Evolutionary conservation across 2,329 filamentous ascomycete species (phyloP), one percentile per base, ranked within the genome.

Genomic region (Fusarium falciforme): DNA sequence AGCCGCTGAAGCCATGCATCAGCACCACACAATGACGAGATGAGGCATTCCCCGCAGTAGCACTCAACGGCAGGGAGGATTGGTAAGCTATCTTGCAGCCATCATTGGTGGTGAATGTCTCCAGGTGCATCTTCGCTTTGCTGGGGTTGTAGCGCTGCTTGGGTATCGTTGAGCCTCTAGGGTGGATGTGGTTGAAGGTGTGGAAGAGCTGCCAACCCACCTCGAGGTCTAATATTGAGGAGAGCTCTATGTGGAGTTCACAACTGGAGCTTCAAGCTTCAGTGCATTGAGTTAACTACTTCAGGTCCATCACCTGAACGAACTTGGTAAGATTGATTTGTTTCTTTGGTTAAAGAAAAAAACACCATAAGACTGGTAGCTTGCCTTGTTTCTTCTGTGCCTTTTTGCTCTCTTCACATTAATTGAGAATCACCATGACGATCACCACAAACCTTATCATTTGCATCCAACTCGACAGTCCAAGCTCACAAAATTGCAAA

Each of bases 1-100:
- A 79, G 31, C 77, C 77, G 36, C 77, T 79, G 74, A 79, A 79
- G 33, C 77, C 77, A 54, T 79, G 77, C 76, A 79, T 79, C 54
- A 79, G 75, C 44, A 79, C 27, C 25, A 78, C 68, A 49, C 77
- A 79, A 61, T 64, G 74, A 44, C 33, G 36, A 36, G 61, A 36
- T 63, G 61, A 33, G 58, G 35, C 17, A 40, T 31, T 58, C 59
- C 29, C 58, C 57, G 49, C 25, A 42, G 52, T 20, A 67, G 59
- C 63, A 29, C 61, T 55, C 25, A 79, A 58, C 22, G 70, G 74
- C 9, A 77, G 22, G 10, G 77, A 79, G 11, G 77, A 71, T 52
- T 76, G 69, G 12, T 78, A 79, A 16, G 60, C 70, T 33, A 79
- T 73, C 16, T 67, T 76, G 38, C 73, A 79, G 29, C 76, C 77